Percentiles rank a stretch among this genome's conserved stretches.
phyloP scores from a whole-genome alignment of 768 basidiomycete genomes.

The Naganishia kalamii region DNA sequence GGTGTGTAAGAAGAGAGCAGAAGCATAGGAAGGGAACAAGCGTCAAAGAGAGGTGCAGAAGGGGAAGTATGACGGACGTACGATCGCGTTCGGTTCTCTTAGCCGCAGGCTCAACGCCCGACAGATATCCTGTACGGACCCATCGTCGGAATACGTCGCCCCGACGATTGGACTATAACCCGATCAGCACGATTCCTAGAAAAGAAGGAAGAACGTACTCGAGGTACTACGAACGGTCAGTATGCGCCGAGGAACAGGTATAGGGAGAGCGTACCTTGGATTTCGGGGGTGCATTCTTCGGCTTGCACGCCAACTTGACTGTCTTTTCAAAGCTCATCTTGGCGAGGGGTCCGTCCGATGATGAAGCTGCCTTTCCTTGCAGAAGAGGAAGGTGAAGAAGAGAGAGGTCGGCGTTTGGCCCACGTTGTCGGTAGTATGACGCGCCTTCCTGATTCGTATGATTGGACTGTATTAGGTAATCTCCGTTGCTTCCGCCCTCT shows the following conservation, averaged over 20 bases:
- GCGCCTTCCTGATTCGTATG: too few species aligned
- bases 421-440: too few species aligned
- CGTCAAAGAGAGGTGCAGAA: not conserved
- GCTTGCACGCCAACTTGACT: conserved; percentile 94
- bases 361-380: not conserved
- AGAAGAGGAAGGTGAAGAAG: too few species aligned
- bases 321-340: conserved; percentile 54
- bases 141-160: conserved; percentile 94
- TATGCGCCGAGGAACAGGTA: not conserved
- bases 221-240: not conserved
- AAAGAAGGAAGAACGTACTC: not conserved
- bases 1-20: too few species aligned
- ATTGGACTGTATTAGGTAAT: too few species aligned
- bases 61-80: conserved; percentile 48
- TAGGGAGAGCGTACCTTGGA: conserved; percentile 61
- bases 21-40: too few species aligned
- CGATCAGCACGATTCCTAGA: not conserved
- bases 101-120: conserved; percentile 76
- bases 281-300: conserved; percentile 91
- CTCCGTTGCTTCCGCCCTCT: too few species aligned
- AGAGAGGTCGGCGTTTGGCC: too few species aligned
- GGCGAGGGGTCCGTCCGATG: not conserved
- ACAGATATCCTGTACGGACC: conserved; percentile 85
- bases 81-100: conserved; percentile 84
- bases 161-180: conserved; percentile 67